Percentiles rank a stretch among this genome's conserved stretches.
These are phyloP conservation scores for Elsinoe fawcettii DNA, from an alignment of 2,329 filamentous ascomycete genomes.

Conservation along the genomic window DNA sequence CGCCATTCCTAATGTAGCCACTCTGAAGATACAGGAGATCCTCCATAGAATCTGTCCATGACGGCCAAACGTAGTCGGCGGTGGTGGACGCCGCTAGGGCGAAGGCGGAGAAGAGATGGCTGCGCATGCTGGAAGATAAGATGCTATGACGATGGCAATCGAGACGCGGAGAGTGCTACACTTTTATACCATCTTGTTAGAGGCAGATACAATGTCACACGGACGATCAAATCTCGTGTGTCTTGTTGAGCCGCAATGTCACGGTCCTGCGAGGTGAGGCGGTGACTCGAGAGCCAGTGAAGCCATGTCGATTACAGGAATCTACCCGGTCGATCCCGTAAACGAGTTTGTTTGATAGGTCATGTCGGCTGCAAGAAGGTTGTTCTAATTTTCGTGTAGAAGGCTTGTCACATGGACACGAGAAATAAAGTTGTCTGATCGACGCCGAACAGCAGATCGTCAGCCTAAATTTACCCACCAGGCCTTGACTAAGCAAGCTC, in stretches of 20 bases:
- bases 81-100: not conserved
- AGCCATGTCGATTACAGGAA: not conserved
- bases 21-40: not conserved
- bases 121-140: not conserved
- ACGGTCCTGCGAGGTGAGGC: not conserved
- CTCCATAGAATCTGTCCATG: conserved; percentile 6
- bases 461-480: not conserved
- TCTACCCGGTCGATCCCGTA: not conserved
- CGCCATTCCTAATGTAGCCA: conserved; percentile 5
- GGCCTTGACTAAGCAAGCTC: not conserved
- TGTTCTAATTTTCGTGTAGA: not conserved
- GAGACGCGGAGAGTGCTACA: not conserved
- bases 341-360: not conserved
- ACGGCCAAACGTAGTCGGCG: not conserved
- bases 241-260: not conserved
- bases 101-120: not conserved
- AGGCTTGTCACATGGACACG: not conserved
- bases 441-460: not conserved
- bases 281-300: not conserved
- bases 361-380: not conserved
- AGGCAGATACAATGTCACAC: not conserved
- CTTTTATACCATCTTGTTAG: not conserved
- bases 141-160: no score
- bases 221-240: not conserved
- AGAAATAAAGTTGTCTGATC: not conserved